Base-by-base conservation (phyloP, 192 early-diverging fungal species). In the Umbelopsis sp. region DNA sequence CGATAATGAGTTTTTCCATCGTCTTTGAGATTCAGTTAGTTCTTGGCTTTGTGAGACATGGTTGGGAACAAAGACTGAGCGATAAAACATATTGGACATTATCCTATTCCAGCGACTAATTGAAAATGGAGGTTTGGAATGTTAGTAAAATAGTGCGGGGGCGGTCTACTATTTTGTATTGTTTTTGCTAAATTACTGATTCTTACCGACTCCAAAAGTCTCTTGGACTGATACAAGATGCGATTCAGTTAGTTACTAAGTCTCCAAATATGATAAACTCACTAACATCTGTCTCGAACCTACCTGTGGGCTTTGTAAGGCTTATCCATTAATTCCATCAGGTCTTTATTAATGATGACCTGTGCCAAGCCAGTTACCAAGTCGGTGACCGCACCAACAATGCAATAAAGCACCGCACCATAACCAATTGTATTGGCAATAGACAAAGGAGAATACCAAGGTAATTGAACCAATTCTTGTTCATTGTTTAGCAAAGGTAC, bases 181-280 rank as follows among this genome's bases (percentile, higher is more conserved):
- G n/a, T 26, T 54, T 0, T 21, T 25, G 1, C 0, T 26, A 11
- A 8, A 21, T 54, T 26, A 24, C 24, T 0, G 12, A 4, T 20
- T 34, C 56, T 62, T n/a, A 62, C 56, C 26, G 26, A 31, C 56
- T 62, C 56, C 56, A 62, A 32, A 62, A 62, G 29, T 62, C 31
- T 34, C 29, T 29, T 31, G 29, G 32, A 26, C 56, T 62, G 5
- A 34, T 4, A 2, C 52, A 54, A 24, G 9, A 32, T 11, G 32
- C 25, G 26, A 36, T 21, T 9, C 6, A 22, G 21, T 22, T 54
- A 50, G 49, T 54, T 6, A 26, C 8, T 10, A 21, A 12, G 26
- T n/a, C 8, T 34, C 1, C 17, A 14, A 2, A 34, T n/a, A n/a
- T n/a, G n/a, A 9, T 22, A 59, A 2, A 32, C 9, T 14, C 9